Evolutionary conservation across 768 basidiomycete species (phyloP), one percentile per base, ranked within the genome.

Genomic region (Xerocomellus amylosporus): DNA sequence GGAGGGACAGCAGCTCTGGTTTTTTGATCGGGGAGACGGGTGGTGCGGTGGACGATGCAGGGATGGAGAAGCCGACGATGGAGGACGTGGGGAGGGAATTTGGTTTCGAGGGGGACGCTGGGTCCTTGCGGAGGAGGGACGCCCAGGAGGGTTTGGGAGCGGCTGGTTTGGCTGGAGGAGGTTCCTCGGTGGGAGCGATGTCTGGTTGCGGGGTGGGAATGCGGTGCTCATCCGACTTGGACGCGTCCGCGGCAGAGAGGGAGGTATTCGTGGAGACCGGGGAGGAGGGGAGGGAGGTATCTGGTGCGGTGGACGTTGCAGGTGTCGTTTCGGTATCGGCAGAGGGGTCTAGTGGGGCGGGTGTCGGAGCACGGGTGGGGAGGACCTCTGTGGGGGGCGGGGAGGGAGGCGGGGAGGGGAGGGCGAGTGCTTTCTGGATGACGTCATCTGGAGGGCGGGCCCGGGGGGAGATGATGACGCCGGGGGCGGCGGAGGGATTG

Each of bases 61-160:
- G 81, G 58, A 90, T 75, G 41, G 88, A 92, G 65, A 90, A 79
- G 5, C 88, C 88, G 13, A 89, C 79, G 46, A 90, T 79, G 46
- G 82, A 79, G 9, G 88, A 91, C 0, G 80, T 84, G 2, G 87
- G 88, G 15, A 90, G 81, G 4, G 79, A 66, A 52, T 77, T 79
- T 41, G 70, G 62, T 74, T 76, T 62, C 4, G 77, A 69, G 0
- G 76, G 61, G 0, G 79, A 69, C 1, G 74, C 57, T 2, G 74
- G 56, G 5, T 78, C 72, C 0, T 78, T 68, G 46, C 80, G 79
- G 36, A 91, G 74, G 33, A 92, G 82, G 14, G 87, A 87, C 0
- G 89, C 88, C 84, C 86, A 92, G 2, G 86, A 87, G 2, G 50
- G 54, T 67, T 85, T 88, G 71, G 83, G 87, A n/a, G 59, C 51